Percentiles rank a stretch among this genome's conserved stretches.
Conservation (phyloP, 1,284 basidiomycete species). For the Ceratobasidium sp. region DNA sequence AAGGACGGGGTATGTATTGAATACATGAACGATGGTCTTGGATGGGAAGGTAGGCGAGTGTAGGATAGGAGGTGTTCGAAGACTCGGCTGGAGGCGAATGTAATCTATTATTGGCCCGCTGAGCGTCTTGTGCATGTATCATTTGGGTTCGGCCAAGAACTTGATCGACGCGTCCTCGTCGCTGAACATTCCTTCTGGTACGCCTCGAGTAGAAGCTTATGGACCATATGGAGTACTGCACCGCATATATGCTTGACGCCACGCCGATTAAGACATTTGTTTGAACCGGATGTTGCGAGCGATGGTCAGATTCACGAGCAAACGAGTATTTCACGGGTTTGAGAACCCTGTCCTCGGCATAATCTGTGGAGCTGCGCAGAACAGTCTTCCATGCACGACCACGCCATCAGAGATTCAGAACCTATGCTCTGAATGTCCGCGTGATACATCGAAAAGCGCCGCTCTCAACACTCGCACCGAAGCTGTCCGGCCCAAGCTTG, state of each 20-base stretch:
- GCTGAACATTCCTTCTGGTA: background rate
- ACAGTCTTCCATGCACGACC: background rate
- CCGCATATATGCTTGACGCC: background rate
- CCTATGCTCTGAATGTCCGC: background rate
- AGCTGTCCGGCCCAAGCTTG: background rate
- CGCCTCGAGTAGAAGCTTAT: background rate
- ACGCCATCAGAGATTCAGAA: background rate
- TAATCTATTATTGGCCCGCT: conserved; percentile 8
- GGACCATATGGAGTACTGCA: too few species aligned
- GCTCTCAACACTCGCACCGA: background rate
- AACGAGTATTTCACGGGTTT: too few species aligned
- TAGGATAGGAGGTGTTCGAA: background rate
- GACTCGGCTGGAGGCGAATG: background rate
- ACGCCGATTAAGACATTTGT: background rate
- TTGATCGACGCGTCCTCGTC: background rate
- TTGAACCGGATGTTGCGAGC: background rate
- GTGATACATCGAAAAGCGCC: background rate
- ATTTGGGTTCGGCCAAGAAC: background rate
- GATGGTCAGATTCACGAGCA: background rate
- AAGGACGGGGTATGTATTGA: background rate
- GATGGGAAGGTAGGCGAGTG: background rate
- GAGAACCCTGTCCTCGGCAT: too few species aligned
- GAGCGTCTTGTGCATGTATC: background rate
- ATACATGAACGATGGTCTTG: background rate
- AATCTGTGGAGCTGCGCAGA: background rate